These are phyloP conservation scores for Aspergillus aculeatus DNA, from an alignment of 2,329 filamentous ascomycete genomes.

Conservation along the genomic window DNA sequence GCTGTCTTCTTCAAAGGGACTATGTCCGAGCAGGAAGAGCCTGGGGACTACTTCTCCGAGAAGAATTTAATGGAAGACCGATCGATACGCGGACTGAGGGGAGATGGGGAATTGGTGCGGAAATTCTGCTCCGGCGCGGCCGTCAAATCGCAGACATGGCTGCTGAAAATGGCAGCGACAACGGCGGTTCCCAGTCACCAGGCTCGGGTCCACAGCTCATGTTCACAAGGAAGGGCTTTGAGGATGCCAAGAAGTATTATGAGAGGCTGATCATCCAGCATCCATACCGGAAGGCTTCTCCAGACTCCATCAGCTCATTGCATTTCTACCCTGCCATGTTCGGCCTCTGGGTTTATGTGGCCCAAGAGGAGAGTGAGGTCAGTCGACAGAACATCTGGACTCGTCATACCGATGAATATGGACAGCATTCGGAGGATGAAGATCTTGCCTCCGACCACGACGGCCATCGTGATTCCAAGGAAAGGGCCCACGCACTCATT, in stretches of 20 bases:
- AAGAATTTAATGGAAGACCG: constrained; percentile 54
- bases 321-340: constrained; percentile 83
- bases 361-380: constrained; percentile 59
- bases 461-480: constrained; percentile 22
- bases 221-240: constrained; percentile 53
- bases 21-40: constrained; percentile 70
- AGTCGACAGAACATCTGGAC: constrained; percentile 43
- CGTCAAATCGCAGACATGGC: constrained; percentile 22
- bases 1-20: constrained; percentile 68
- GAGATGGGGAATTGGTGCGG: constrained; percentile 81
- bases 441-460: constrained; percentile 25
- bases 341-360: constrained; percentile 75
- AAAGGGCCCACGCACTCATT: constrained; percentile 37
- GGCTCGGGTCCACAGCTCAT: constrained; percentile 21
- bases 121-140: constrained; percentile 68
- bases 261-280: constrained; percentile 75
- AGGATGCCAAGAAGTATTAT: constrained; percentile 67
- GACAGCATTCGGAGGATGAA: constrained; percentile 34
- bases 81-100: constrained; percentile 69
- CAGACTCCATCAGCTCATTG: constrained; percentile 61
- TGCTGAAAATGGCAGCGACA: neutral
- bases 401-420: constrained; percentile 22
- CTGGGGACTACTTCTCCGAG: constrained; percentile 70
- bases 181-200: neutral
- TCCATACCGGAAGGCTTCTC: constrained; percentile 64